phyloP scores from a whole-genome alignment of 2,329 filamentous ascomycete genomes.

The Aspergillus clavatus region DNA sequence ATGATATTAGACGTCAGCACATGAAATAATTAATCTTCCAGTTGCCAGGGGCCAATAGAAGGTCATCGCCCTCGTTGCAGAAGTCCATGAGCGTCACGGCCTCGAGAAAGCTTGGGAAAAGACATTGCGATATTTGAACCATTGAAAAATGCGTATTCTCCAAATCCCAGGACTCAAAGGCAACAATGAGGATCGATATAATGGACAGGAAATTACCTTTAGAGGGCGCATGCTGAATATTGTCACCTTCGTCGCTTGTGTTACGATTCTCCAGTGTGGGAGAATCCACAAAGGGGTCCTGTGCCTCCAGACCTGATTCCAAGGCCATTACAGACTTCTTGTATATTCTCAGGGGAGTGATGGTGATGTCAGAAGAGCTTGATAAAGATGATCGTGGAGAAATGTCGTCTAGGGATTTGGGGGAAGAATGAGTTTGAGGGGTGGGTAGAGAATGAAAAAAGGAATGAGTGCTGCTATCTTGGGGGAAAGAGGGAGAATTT shows the following conservation, averaged over 20 bases:
- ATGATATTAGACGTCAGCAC: not conserved
- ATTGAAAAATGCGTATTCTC: too few species aligned
- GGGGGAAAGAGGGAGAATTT: constrained; percentile 2
- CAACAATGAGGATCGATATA: too few species aligned
- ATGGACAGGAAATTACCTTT: not conserved
- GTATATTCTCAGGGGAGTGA: not conserved
- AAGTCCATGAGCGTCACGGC: not conserved
- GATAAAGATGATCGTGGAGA: constrained; percentile 4
- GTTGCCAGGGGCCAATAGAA: too few species aligned
- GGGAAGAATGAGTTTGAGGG: not conserved
- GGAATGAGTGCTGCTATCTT: not conserved
- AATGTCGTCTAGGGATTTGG: not conserved
- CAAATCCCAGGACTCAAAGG: too few species aligned
- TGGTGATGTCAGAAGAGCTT: not conserved
- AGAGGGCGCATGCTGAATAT: not conserved
- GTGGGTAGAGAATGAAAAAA: not conserved
- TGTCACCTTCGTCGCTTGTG: not conserved
- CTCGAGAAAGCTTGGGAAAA: not conserved
- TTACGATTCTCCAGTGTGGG: not conserved
- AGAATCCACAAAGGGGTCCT: constrained; percentile 6
- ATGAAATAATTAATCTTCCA: not conserved
- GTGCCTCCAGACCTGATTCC: not conserved
- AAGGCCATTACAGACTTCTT: constrained; percentile 1
- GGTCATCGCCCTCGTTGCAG: not conserved
- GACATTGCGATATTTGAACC: too few species aligned